Evolutionary conservation across 2,329 filamentous ascomycete species (phyloP).

Genomic region (Aspergillus tamarii): DNA sequence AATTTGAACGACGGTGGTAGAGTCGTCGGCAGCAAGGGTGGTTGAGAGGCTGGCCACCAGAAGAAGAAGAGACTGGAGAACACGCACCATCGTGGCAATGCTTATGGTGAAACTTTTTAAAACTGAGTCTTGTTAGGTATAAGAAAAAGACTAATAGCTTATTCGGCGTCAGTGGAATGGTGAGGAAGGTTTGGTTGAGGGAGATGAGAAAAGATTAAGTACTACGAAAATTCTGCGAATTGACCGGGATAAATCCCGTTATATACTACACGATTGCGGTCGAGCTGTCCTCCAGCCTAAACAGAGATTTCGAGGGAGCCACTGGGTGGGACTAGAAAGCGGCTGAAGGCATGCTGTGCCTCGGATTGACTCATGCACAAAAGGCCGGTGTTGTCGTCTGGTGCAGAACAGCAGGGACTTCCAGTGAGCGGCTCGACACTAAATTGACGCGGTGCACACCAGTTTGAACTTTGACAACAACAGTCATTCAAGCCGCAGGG

Average conservation of each 20-base stretch:
- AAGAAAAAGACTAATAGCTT: not conserved
- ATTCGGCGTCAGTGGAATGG: not conserved
- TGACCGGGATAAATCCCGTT: not conserved
- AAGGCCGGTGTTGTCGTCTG: not conserved
- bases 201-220: not conserved
- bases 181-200: not conserved
- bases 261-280: not conserved
- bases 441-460: not conserved
- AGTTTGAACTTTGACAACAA: not conserved
- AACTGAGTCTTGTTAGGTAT: not conserved
- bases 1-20: slow-evolving; percentile 16
- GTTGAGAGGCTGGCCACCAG: slow-evolving; percentile 3
- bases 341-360: not conserved
- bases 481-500: not conserved
- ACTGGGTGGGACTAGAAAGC: not conserved
- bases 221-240: not conserved
- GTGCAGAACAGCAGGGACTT: not conserved
- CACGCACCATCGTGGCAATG: not conserved
- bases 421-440: not conserved
- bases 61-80: not conserved
- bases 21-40: slow-evolving; percentile 8
- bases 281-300: not conserved
- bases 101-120: not conserved
- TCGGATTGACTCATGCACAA: not conserved
- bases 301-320: not conserved